Base-by-base conservation (phyloP, 139 green algal genomes). In the Limnomonas spitsbergensis region DNA sequence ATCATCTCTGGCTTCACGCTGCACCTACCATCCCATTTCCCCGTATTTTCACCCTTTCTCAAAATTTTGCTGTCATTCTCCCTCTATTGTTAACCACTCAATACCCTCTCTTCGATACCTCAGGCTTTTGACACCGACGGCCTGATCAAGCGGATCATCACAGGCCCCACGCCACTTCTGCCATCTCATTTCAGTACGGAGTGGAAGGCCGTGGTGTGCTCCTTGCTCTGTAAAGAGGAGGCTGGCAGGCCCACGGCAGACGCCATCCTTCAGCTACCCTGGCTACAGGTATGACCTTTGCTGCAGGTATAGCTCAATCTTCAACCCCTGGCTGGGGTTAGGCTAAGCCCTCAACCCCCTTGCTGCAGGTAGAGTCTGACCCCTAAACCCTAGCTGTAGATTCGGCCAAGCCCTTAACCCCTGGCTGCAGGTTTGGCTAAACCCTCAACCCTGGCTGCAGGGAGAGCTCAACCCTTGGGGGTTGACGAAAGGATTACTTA, bases 101-200 rank as follows among this genome's bases (percentile, higher is more conserved):
- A n/a, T n/a, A n/a, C n/a, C n/a, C n/a, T n/a, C n/a, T n/a, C n/a
- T n/a, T n/a, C n/a, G n/a, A n/a, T n/a, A n/a, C n/a, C n/a, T n/a
- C 78, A 82, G 38, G 81, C 81, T 0, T 82, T 85, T 56, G 81
- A 85, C 71, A 85, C 81, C 76, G 56, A 73, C 3, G 81, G 76
- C n/a, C 42, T 85, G 3, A 38, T 79, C 34, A 85, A 79, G 66
- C 70, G 70, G 66, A 75, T 82, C 38, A 77, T 53, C 1, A 29
- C 38, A 1, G 70, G 32, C 20, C 9, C 69, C 20, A 27, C 54
- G 34, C 78, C 78, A 6, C 4, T 31, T 20, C 66, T 82, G 53
- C 78, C 78, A 6, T 38, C 69, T 2, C 61, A 24, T 1, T 82
- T 78, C 53, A 82, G 56, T 27, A 27, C 31, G 7, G 56, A 69